Conservation (phyloP, 805 yeast species). For the Metschnikowia kunwiensis region DNA sequence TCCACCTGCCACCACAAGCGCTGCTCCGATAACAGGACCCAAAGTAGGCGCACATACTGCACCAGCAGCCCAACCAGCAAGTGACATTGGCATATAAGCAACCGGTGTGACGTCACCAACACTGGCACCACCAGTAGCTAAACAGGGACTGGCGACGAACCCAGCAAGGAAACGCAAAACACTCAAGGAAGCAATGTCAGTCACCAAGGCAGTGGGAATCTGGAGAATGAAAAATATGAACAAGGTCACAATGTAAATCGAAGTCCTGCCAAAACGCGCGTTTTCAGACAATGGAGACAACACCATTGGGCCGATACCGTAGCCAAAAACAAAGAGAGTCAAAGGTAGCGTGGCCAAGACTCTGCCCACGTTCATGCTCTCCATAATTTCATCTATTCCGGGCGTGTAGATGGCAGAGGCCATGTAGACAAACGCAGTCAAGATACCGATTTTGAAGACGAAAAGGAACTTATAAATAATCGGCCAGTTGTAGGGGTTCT, state of each 20-base stretch:
- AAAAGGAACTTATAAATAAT: slow-evolving; percentile 35
- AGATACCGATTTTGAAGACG: slow-evolving; percentile 38
- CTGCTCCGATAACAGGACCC: slow-evolving; percentile 58
- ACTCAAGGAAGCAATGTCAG: slow-evolving; percentile 49
- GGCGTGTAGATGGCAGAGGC: slow-evolving; percentile 58
- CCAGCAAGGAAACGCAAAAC: slow-evolving; percentile 54
- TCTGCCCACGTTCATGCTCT: slow-evolving; percentile 43
- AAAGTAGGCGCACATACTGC: slow-evolving; percentile 53
- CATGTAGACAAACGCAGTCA: slow-evolving; percentile 52
- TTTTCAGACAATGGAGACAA: slow-evolving; percentile 60
- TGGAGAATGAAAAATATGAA: slow-evolving; percentile 50
- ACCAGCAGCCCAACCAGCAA: slow-evolving; percentile 52
- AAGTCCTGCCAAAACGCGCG: slow-evolving; percentile 51
- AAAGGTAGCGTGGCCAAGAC: slow-evolving; percentile 50
- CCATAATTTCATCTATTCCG: slow-evolving; percentile 42
- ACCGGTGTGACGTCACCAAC: slow-evolving; percentile 47
- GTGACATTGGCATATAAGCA: slow-evolving; percentile 43
- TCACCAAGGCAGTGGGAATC: slow-evolving; percentile 52
- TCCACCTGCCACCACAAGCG: slow-evolving; percentile 28
- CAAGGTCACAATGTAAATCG: slow-evolving; percentile 46
- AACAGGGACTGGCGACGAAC: slow-evolving; percentile 52
- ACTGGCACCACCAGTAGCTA: slow-evolving; percentile 59
- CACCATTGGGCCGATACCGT: slow-evolving; percentile 58
- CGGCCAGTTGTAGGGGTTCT: slow-evolving; percentile 59
- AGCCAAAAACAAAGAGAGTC: slow-evolving; percentile 55